These are phyloP conservation scores for Penicillium subrubescens DNA, from an alignment of 495 filamentous ascomycete genomes.

Conservation along the genomic window DNA sequence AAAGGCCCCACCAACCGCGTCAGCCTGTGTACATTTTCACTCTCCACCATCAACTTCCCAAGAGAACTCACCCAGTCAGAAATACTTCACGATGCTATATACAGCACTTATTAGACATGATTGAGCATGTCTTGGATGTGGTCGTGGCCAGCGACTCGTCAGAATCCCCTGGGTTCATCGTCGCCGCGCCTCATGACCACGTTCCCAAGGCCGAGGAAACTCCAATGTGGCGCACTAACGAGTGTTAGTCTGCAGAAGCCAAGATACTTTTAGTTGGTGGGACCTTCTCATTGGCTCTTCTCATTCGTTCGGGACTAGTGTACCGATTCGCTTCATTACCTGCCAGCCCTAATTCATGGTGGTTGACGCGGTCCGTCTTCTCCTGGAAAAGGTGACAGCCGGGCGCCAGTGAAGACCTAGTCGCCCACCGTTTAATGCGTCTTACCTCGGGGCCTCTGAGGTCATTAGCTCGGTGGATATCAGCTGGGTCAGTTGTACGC, in stretches of 20 bases:
- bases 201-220: background rate
- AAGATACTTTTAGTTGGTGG: constrained; percentile 20
- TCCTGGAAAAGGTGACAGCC: constrained; percentile 23
- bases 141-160: background rate
- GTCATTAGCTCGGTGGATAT: constrained; percentile 19
- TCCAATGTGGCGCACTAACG: constrained; percentile 15
- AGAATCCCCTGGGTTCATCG: background rate
- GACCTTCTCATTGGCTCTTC: background rate
- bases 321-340: constrained; percentile 12
- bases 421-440: background rate
- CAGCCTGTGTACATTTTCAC: constrained; percentile 12
- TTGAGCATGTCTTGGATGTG: background rate
- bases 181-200: background rate
- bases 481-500: constrained; percentile 24
- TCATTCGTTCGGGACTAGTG: constrained; percentile 11
- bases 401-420: background rate
- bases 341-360: constrained; percentile 22
- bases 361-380: constrained; percentile 22
- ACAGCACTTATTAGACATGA: background rate
- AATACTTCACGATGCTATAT: background rate
- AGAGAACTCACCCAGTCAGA: constrained; percentile 6
- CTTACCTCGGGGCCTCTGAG: background rate
- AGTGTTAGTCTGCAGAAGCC: constrained; percentile 20
- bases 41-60: constrained; percentile 1
- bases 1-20: constrained; percentile 31